Base-by-base conservation (phyloP, 2,329 filamentous ascomycete species). In the Claviceps monticola region DNA sequence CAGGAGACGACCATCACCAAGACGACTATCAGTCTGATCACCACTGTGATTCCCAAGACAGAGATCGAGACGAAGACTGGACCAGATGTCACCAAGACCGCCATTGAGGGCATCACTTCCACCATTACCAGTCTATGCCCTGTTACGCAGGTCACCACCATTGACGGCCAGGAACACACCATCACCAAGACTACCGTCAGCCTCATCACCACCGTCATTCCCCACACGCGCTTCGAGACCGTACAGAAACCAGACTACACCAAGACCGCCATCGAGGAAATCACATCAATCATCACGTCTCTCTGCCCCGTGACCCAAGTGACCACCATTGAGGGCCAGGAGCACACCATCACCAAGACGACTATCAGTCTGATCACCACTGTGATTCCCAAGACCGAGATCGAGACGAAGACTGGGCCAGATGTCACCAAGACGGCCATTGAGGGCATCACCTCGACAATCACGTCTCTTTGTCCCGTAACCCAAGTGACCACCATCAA, bases 101-200 rank as follows among this genome's bases (percentile, higher is more conserved):
- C 60, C 2, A 61, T 61, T 14, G 63, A 64, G 34, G 61, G 67
- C 5, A 64, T 62, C 17, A 68, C 70, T 56, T 65, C 62, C 4
- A 73, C 70, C 19, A 50, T 67, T 43, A 75, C 73, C 8, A 66
- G 63, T 23, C 61, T 72, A 6, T 71, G 66, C 60, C 71, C 72
- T 11, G 57, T 73, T 9, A 66, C 66, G 7, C 58, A 63, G 4
- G 67, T 65, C 1, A 68, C 66, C 7, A 62, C 63, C 1, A 66
- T 57, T 39, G 38, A 46, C 4, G 56, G 57, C 4, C 49, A 57
- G n/a, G 54, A 57, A 3, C 29, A 50, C 5, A 59, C 56, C 14
- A 51, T 52, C 17, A 62, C 59, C 3, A 57, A 61, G 42, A 62
- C 57, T 2, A 59, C 56, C 8, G 58, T 56, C 29, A 54, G 56